phyloP scores from a whole-genome alignment of 257 asterid genomes.

The Ocimum tenuiflorum region DNA sequence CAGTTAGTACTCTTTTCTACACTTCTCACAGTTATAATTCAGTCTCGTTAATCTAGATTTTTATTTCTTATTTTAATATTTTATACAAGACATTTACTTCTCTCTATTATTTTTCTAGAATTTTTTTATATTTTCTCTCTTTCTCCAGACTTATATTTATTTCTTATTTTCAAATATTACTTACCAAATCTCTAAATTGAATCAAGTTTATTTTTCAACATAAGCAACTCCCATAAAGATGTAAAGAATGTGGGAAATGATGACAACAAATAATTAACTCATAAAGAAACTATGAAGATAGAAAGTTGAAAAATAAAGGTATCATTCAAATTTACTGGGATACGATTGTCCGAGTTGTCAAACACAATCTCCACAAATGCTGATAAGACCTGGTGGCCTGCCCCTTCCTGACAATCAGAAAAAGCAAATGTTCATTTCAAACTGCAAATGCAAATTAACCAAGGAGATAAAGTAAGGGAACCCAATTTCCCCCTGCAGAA shows the following conservation, averaged over 20 bases:
- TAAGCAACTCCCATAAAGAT: constrained; percentile 2
- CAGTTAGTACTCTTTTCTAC: too few relatives aligned
- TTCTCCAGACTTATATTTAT: too few relatives aligned
- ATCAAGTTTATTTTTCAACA: too few relatives aligned
- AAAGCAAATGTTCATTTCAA: constrained; percentile 6
- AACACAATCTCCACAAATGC: constrained; percentile 99
- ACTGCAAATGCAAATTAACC: not conserved
- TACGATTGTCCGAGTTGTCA: constrained; percentile 90
- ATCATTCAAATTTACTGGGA: constrained; percentile 53
- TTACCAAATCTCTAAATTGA: too few relatives aligned
- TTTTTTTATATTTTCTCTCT: too few relatives aligned
- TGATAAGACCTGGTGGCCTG: constrained; percentile 85
- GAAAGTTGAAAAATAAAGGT: not conserved
- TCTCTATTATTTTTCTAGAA: too few relatives aligned
- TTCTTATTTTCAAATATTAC: too few relatives aligned
- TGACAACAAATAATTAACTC: not conserved
- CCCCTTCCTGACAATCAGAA: constrained; percentile 69
- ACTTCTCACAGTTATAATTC: too few relatives aligned
- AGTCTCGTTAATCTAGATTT: too few relatives aligned
- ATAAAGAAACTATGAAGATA: too few relatives aligned
- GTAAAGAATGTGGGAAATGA: not conserved
- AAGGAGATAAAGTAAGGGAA: not conserved
- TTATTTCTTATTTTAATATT: too few relatives aligned
- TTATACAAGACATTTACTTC: too few relatives aligned
- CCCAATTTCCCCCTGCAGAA: constrained; percentile 17